Percentiles rank a stretch among this genome's conserved stretches.
phyloP scores from a whole-genome alignment of 2,329 filamentous ascomycete species.

The Amylocarpus encephaloides region DNA sequence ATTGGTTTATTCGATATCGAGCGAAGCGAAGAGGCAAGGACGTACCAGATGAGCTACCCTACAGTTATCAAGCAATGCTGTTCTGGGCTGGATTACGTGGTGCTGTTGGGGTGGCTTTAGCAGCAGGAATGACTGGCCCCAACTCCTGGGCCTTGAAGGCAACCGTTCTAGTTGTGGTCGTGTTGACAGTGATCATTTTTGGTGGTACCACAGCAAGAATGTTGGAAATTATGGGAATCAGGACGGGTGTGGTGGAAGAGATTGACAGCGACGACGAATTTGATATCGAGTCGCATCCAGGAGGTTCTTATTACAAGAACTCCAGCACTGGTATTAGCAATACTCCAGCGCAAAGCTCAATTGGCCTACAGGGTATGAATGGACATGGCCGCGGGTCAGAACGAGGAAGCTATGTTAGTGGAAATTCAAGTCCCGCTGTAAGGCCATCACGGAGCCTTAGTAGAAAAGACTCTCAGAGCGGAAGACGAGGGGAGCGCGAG shows the following conservation, averaged over 20 bases:
- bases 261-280: conserved; percentile 98
- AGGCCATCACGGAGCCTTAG: conserved; percentile 40
- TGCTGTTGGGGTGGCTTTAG: conserved; percentile 90
- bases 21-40: conserved; percentile 70
- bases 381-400: conserved; percentile 38
- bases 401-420: conserved; percentile 34
- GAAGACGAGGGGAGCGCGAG: conserved; percentile 37
- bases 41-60: conserved; percentile 80
- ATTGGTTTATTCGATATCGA: conserved; percentile 85
- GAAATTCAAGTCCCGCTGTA: conserved; percentile 26
- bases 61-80: conserved; percentile 98
- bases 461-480: conserved; percentile 43
- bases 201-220: conserved; percentile 95
- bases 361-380: conserved; percentile 46
- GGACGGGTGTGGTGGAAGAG: conserved; percentile 93
- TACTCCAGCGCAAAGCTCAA: conserved; percentile 50
- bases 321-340: conserved; percentile 69
- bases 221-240: conserved; percentile 95
- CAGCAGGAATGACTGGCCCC: conserved; percentile 76
- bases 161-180: conserved; percentile 94
- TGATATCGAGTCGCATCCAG: conserved; percentile 60
- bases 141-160: conserved; percentile 80
- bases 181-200: conserved; percentile 97
- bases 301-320: conserved; percentile 63
- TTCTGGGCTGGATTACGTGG: conserved; percentile 97